Evolutionary conservation across 208 protist species (phyloP), one percentile per base, ranked within the genome.

Genomic region (Crithidia bombi): DNA sequence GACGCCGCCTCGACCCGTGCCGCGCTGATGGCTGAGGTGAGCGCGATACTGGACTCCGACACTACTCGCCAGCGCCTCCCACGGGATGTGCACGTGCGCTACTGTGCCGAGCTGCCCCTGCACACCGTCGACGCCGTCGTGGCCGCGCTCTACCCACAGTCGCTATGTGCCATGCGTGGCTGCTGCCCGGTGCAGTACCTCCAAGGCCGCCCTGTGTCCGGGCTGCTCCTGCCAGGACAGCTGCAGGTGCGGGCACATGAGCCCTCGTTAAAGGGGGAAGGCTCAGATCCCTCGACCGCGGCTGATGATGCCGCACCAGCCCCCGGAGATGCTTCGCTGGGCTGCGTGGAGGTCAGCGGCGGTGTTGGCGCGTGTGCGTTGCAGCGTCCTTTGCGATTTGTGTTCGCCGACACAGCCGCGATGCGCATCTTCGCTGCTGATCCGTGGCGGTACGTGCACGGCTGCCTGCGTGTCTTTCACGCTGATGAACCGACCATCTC

Each of bases 131-230:
- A 84, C 58, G 23, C 68, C 11, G 79, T 57, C 7, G 67, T 79
- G 23, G 73, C 63, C 19, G 61, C 51, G 43, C 79, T 78, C 50
- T 94, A 89, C 76, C 82, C 89, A 3, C 65, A 77, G 58, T 83
- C 82, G 12, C 68, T 82, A 4, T 85, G 75, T 62, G 86, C 74
- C 0, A 74, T 94, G 46, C 73, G 79, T n/a, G 70, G 79, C 43
- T 94, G 85, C 72, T 89, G 85, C 71, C 81, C 89, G 15, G 73
- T 87, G 39, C 59, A 62, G n/a, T 87, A 86, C 52, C 57, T 79
- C 25, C 35, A 65, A 11, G 57, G 67, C 15, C 56, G 71, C 7
- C 71, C 64, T 15, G 26, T 52, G 1, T 19, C 62, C 0, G 66
- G 72, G 0, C 64, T 89, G 46, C 70, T 89, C 39, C 51, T 89